Evolutionary conservation across 2,329 filamentous ascomycete genomes (phyloP), one percentile per base, ranked within the genome.

Genomic region (Rutstroemia sydowiana): DNA sequence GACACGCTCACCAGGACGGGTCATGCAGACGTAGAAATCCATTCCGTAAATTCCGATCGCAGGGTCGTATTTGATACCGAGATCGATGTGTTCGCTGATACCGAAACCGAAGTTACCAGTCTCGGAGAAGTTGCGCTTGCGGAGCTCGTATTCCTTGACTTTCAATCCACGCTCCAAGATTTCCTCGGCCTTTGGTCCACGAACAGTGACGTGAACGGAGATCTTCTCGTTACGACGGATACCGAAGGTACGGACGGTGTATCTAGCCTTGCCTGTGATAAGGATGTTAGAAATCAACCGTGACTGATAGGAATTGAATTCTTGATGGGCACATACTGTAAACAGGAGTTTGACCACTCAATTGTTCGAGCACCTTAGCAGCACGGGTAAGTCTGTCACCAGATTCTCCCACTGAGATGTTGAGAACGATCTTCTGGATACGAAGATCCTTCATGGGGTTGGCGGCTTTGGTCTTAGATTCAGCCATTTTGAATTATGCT

Each of bases 1-100:
- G 72, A 98, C 89, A 73, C 93, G 91, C 84, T 95, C 91, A 79
- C 93, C 93, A 69, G 92, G 93, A 70, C 93, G 91, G 81, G 90
- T 95, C 93, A 98, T 98, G 89, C 92, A 97, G 88, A 86, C 91
- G 87, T 96, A 98, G 80, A 98, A 98, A 80, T 98, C 93, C 93
- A 98, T 98, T 74, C 93, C 91, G 82, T 95, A 96, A 75, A 96
- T 96, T 85, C 91, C 91, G 68, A 96, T 96, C 61, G 82, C 87
- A 62, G 91, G 91, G 79, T 96, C 91, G 81, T 96, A 96, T 86
- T 98, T 98, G 88, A 98, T 98, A 71, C 93, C 93, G 70, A 98
- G 83, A 84, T 98, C 93, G 77, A 98, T 98, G 87, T 98, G 93
- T 81, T 98, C 93, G 79, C 82, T 90, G 82, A 98, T 98, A 81